Base-by-base conservation (phyloP, 768 basidiomycete species). In the Boletus rubescentipes region DNA sequence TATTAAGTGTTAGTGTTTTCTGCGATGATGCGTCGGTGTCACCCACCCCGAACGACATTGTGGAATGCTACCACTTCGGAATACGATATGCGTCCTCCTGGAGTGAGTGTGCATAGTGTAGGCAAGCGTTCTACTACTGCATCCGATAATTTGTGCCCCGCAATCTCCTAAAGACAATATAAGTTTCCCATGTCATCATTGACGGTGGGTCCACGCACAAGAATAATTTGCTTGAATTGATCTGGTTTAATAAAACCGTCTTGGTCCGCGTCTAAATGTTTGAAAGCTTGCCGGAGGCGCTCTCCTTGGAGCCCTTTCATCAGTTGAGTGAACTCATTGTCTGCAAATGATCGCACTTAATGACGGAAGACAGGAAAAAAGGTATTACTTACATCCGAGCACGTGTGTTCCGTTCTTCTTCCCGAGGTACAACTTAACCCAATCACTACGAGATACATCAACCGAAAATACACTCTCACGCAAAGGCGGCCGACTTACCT, bases 271-370 rank as follows among this genome's bases (percentile, higher is more conserved):
- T 98, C 96, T 67, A 98, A 80, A 72, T 86, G 84, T 74, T 85
- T 89, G 79, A 98, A 99, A 23, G 94, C 89, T 74, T 99, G 97
- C 56, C 97, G 89, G 50, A 99, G 78, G 31, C 97, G 87, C 73
- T 99, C 97, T 66, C 95, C 97, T 75, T 98, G 97, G 51, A 98
- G 81, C 39, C 94, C 96, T 73, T 98, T 98, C 93, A 99, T 97
- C 55, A 98, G 76, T 74, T 98, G 95, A 30, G 94, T 97, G 74
- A 98, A 98, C 72, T 98, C 95, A 68, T 90, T 90, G 75, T 95
- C 90, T 93, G 61, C 9, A 42, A 46, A 57, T 36, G 5, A 16
- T 21, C 37, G 34, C 37, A 40, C 38, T 65, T 47, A 67, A 53
- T 16, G 14, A 29, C 12, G 38, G 23, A 18, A 40, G 43, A 53